Percentiles rank a stretch among this genome's conserved stretches.
phyloP scores from a whole-genome alignment of 768 basidiomycete species.

The Mrakia hoshinonis region DNA sequence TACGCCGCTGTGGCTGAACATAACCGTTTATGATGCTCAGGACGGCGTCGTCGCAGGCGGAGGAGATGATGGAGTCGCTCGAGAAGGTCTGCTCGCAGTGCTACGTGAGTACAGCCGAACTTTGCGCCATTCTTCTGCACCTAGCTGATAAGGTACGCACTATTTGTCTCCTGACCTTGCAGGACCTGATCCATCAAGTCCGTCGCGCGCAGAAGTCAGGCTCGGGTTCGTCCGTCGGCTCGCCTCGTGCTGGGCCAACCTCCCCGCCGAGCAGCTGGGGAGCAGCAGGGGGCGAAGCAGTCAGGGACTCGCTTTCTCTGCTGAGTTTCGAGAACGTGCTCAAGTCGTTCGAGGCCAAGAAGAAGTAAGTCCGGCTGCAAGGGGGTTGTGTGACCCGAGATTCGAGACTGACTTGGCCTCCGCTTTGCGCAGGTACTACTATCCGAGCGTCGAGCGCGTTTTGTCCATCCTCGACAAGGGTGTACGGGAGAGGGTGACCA shows the following conservation, averaged over 20 bases:
- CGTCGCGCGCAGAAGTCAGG: conserved; percentile 23
- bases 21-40: conserved; percentile 43
- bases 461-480: conserved; percentile 90
- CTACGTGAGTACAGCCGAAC: conserved; percentile 52
- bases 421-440: conserved; percentile 58
- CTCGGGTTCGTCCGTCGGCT: conserved; percentile 18
- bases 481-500: conserved; percentile 82
- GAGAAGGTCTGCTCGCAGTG: conserved; percentile 88
- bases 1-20: neutral
- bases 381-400: conserved; percentile 5
- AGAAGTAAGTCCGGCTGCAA: conserved; percentile 17
- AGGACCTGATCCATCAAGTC: conserved; percentile 33
- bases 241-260: conserved; percentile 28
- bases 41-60: conserved; percentile 68
- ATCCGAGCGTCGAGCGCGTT: conserved; percentile 86
- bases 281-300: neutral
- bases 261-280: conserved; percentile 7
- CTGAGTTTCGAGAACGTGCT: conserved; percentile 58
- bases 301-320: conserved; percentile 39
- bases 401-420: conserved; percentile 36
- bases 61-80: conserved; percentile 93
- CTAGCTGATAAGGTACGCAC: neutral
- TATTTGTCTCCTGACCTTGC: neutral
- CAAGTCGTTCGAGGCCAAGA: conserved; percentile 32
- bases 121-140: neutral